These are phyloP conservation scores for Arabidopsis suecica DNA, from an alignment of 345 rosid species.

Conservation along the genomic window DNA sequence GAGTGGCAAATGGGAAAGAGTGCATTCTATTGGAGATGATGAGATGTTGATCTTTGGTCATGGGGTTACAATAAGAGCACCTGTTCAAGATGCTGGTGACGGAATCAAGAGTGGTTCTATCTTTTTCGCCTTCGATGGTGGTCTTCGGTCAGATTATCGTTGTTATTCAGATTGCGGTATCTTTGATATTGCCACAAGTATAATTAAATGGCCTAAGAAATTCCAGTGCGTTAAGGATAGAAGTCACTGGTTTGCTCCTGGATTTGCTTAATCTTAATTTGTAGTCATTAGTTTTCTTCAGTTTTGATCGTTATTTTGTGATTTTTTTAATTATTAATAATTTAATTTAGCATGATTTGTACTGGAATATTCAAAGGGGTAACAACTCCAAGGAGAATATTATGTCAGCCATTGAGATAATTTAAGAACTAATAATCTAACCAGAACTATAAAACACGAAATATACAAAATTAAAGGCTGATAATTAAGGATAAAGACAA, in stretches of 20 bases:
- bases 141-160: not conserved
- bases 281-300: no score
- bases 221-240: no score
- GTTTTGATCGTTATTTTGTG: no score
- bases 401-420: no score
- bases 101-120: not conserved
- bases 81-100: not conserved
- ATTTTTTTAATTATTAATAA: no score
- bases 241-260: not conserved
- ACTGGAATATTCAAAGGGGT: no score
- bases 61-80: not conserved
- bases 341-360: no score
- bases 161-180: not conserved
- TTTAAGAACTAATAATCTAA: no score
- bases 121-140: not conserved
- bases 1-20: slow-evolving; percentile 20
- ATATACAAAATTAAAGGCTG: no score
- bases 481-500: no score
- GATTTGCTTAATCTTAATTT: not conserved
- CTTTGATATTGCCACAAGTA: not conserved
- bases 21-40: slow-evolving; percentile 10
- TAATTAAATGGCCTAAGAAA: not conserved
- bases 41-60: not conserved
- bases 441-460: no score
- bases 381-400: no score